Evolutionary conservation across 2,329 filamentous ascomycete species (phyloP).

Genomic region (Pseudogymnoascus sp.): DNA sequence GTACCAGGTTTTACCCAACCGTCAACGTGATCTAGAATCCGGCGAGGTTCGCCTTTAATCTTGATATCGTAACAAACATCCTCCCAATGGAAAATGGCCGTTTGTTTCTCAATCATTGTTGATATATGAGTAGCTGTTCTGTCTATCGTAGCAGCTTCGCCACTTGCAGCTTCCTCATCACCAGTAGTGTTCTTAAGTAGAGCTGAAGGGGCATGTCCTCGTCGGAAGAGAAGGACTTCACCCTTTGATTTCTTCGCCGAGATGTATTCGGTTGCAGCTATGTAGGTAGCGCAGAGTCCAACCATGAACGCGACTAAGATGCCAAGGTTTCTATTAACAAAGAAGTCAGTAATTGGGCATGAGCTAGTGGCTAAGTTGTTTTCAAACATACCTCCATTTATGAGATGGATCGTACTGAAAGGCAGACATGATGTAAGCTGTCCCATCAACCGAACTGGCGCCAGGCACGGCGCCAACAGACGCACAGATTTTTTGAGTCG

Average conservation of each 20-base stretch:
- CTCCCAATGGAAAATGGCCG: conserved; percentile 67
- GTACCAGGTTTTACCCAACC: conserved; percentile 73
- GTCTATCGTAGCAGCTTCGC: conserved; percentile 17
- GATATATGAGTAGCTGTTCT: conserved; percentile 26
- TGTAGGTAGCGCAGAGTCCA: conserved; percentile 60
- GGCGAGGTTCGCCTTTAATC: conserved; percentile 53
- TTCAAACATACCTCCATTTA: conserved; percentile 33
- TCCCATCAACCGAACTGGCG: conserved; percentile 45
- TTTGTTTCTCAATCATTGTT: conserved; percentile 53
- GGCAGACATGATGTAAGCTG: conserved; percentile 51
- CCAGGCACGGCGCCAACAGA: conserved; percentile 53
- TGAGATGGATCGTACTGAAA: conserved; percentile 40
- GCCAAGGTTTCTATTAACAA: conserved; percentile 78
- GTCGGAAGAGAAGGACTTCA: conserved; percentile 68
- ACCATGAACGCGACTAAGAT: conserved; percentile 70
- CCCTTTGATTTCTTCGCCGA: conserved; percentile 65
- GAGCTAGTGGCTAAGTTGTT: conserved; percentile 41
- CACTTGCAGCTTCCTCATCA: conserved; percentile 15
- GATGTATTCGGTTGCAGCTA: conserved; percentile 58
- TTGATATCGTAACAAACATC: conserved; percentile 63
- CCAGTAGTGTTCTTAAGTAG: not conserved
- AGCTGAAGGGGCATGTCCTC: conserved; percentile 45
- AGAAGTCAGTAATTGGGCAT: conserved; percentile 54
- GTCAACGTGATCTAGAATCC: conserved; percentile 71
- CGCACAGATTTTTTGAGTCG: conserved; percentile 45